Base-by-base conservation (phyloP, 2,329 filamentous ascomycete genomes). In the Fusarium udum region DNA sequence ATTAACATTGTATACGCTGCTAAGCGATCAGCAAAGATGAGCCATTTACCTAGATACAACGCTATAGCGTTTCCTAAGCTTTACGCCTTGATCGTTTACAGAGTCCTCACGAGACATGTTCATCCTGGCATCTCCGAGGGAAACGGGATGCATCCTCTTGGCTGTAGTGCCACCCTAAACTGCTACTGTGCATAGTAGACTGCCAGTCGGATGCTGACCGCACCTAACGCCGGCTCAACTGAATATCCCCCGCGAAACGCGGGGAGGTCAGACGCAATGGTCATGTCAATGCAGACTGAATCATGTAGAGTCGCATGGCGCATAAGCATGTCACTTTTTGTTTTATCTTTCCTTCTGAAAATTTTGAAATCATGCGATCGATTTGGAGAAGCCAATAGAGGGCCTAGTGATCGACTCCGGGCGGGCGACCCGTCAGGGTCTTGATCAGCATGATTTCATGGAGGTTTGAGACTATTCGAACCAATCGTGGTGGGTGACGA, bases 211-310 rank as follows among this genome's bases (percentile, higher is more conserved):
- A 61, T 39, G 36, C 59, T 71, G 57, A 56, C 62, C 58, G 67
- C 39, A 57, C 36, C 57, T 42, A 52, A 51, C 28, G 39, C 18
- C n/a, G 52, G 15, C 45, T 49, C 46, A n/a, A n/a, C 45, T 58
- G 40, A 31, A 52, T 64, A n/a, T 31, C 32, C 58, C 67, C 71
- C 71, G 49, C 71, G 58, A 56, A 48, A 42, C 56, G 49, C 34
- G 58, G 55, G 34, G 65, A 59, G 68, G 71, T 71, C 67, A 74
- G 67, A 56, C 37, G 71, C 59, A 52, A 48, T 53, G 39, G 55
- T 72, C 67, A 69, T 46, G 59, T 39, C 34, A 56, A 58, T 36
- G 26, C 10, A 51, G 24, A 68, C 45, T 61, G 61, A 71, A 64
- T 61, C 61, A 60, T 60, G 61, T 22, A 42, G 24, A 42, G 39